Conservation (phyloP, 2,329 filamentous ascomycete genomes). For the Fusarium udum region DNA sequence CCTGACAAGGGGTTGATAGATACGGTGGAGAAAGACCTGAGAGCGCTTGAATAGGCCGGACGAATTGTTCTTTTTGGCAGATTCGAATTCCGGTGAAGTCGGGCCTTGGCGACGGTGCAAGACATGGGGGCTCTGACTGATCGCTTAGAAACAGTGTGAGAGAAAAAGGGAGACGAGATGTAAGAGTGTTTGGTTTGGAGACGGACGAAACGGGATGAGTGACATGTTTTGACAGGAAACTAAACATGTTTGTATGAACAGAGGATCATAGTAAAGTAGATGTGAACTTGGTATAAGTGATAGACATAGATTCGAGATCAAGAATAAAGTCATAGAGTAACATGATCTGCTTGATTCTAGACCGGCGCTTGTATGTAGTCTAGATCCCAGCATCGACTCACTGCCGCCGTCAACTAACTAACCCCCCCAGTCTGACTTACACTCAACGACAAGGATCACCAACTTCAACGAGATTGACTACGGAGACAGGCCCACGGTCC, state of each 20-base stretch:
- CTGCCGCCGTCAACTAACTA: constrained; percentile 16
- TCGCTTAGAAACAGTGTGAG: too few relatives aligned
- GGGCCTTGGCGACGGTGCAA: constrained; percentile 35
- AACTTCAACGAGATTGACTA: constrained; percentile 23
- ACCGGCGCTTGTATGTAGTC: constrained; percentile 34
- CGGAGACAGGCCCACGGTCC: constrained; percentile 17
- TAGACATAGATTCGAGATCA: background rate
- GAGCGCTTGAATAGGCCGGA: background rate
- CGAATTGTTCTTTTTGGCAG: constrained; percentile 15
- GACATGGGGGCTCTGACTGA: background rate
- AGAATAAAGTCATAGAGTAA: background rate
- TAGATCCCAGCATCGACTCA: constrained; percentile 1
- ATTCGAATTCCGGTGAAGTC: constrained; percentile 45
- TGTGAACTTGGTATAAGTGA: background rate
- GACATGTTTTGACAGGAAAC: constrained; percentile 9
- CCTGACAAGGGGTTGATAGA: constrained; percentile 1
- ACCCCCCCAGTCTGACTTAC: background rate
- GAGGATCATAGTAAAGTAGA: background rate
- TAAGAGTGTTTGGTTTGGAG: background rate
- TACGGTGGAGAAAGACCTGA: background rate
- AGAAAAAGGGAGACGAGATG: background rate
- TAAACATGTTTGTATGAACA: background rate
- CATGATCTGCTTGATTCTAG: constrained; percentile 3
- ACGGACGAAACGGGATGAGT: constrained; percentile 17
- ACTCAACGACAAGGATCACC: background rate